phyloP scores from a whole-genome alignment of 2,329 filamentous ascomycete species.

The Capronia coronata region DNA sequence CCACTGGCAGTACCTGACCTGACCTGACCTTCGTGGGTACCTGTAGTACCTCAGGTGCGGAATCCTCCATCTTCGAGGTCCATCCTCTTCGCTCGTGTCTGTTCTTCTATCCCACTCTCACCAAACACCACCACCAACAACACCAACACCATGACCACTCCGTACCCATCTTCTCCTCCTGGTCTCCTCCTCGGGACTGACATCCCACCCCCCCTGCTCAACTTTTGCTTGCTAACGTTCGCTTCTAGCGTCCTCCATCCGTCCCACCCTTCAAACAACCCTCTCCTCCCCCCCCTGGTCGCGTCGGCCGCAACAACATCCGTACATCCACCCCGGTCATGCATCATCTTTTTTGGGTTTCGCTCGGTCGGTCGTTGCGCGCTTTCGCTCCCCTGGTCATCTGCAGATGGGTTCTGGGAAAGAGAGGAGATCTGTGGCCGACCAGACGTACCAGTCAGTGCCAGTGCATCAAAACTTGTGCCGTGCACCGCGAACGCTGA shows the following conservation, averaged over 20 bases:
- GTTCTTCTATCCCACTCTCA: neutral
- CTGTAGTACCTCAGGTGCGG: too few species aligned
- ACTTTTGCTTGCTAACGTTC: neutral
- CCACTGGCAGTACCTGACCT: too few species aligned
- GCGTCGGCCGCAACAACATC: neutral
- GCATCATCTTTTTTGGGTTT: conserved; percentile 4
- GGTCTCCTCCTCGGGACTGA: neutral
- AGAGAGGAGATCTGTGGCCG: too few species aligned
- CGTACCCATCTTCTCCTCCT: too few species aligned
- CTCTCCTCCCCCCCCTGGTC: neutral
- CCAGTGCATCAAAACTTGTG: conserved; percentile 9
- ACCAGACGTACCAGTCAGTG: too few species aligned
- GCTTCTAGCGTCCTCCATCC: conserved; percentile 1
- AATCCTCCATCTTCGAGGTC: neutral
- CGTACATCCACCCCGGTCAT: conserved; percentile 11
- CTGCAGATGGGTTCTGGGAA: neutral
- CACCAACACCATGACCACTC: too few species aligned
- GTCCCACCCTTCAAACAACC: neutral
- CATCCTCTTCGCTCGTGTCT: neutral
- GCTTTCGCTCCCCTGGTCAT: neutral
- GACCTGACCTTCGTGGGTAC: too few species aligned
- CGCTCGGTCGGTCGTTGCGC: neutral
- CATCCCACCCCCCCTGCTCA: neutral
- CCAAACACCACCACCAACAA: too few species aligned
- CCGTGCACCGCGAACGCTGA: neutral